These are phyloP conservation scores for Fusarium sp. DNA, from an alignment of 2,329 filamentous ascomycete species.

Conservation along the genomic window DNA sequence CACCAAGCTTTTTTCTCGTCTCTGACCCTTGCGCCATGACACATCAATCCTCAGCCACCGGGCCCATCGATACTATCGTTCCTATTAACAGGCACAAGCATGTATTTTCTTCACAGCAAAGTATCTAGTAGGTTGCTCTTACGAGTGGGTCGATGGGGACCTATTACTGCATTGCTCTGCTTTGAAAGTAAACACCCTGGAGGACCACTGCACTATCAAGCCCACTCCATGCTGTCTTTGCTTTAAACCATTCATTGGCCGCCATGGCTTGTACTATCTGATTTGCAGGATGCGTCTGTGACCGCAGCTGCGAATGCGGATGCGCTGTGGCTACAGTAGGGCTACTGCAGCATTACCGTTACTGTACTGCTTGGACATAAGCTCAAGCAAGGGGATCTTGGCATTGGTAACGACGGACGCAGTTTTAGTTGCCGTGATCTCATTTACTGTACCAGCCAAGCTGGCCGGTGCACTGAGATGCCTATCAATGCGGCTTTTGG, in stretches of 20 bases:
- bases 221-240: slow-evolving; percentile 24
- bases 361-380: slow-evolving; percentile 1
- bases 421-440: slow-evolving; percentile 3
- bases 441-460: slow-evolving; percentile 10
- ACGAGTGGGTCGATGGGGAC: slow-evolving; percentile 9
- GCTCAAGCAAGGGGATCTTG: slow-evolving; percentile 10
- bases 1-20: slow-evolving; percentile 7
- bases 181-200: slow-evolving; percentile 30
- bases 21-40: slow-evolving; percentile 22
- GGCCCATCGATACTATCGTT: slow-evolving; percentile 15
- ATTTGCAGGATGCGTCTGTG: slow-evolving; percentile 21
- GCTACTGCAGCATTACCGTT: slow-evolving; percentile 10
- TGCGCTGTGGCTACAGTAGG: slow-evolving; percentile 27
- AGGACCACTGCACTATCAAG: slow-evolving; percentile 29
- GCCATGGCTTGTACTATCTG: slow-evolving; percentile 22
- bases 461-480: slow-evolving; percentile 13
- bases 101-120: slow-evolving; percentile 14
- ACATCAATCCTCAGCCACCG: slow-evolving; percentile 29
- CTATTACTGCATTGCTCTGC: neutral
- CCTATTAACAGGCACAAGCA: slow-evolving; percentile 1
- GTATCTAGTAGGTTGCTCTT: neutral
- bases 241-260: slow-evolving; percentile 38
- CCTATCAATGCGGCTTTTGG: neutral
- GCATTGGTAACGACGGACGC: slow-evolving; percentile 1
- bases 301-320: slow-evolving; percentile 1